phyloP scores from a whole-genome alignment of 129 eudicot genomes.

The Chrysanthemum lavandulifolium region DNA sequence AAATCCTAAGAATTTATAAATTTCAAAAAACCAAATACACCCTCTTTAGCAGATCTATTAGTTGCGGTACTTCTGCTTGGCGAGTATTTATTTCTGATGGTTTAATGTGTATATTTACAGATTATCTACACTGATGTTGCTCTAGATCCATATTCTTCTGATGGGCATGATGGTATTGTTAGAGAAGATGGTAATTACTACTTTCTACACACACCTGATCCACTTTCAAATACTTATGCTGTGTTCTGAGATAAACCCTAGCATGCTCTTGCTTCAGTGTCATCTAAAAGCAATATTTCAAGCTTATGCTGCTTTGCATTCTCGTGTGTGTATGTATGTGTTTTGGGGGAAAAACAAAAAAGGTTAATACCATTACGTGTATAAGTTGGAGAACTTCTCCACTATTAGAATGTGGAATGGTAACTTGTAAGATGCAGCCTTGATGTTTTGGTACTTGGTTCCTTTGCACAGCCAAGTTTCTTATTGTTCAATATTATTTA shows the following conservation, averaged over 20 bases:
- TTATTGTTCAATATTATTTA: too few species aligned
- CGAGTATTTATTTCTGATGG: not conserved
- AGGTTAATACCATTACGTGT: not conserved
- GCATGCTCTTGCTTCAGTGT: too few species aligned
- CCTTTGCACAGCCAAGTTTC: too few species aligned
- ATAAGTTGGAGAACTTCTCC: too few species aligned
- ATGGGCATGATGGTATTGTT: constrained; percentile 99
- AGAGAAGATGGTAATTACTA: constrained; percentile 87
- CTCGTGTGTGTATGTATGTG: too few species aligned
- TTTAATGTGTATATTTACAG: constrained; percentile 40
- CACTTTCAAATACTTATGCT: not conserved
- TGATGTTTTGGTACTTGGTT: too few species aligned
- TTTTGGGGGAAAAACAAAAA: not conserved
- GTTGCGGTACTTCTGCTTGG: not conserved
- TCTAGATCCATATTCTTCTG: constrained; percentile 97
- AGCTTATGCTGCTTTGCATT: too few species aligned
- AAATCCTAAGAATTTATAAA: not conserved
- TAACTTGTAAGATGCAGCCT: too few species aligned
- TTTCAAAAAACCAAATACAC: not conserved
- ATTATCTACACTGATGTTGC: constrained; percentile 97
- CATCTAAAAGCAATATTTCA: too few species aligned
- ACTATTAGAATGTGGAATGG: too few species aligned
- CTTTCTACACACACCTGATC: not conserved
- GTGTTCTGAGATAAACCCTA: not conserved
- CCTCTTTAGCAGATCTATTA: not conserved